Evolutionary conservation across 495 filamentous ascomycete species (phyloP), one percentile per base, ranked within the genome.

Genomic region (Penicillium fimorum): DNA sequence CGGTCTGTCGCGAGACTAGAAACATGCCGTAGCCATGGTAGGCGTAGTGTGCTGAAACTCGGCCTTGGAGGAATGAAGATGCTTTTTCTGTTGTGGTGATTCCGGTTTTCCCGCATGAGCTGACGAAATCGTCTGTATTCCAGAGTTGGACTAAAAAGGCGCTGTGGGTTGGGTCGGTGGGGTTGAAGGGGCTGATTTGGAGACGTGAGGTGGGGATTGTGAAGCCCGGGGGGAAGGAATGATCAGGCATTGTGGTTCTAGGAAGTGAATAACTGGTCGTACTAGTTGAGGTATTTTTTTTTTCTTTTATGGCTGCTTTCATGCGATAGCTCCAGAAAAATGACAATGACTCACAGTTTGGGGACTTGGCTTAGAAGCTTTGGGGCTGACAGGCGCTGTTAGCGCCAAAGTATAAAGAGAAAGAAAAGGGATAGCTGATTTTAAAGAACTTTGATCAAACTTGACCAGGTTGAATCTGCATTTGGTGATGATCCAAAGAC

Each of bases 111-210:
- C 72, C 68, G 20, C 51, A 55, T 11, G 50, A 58, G 10, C 50
- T 49, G 44, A 68, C 64, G n/a, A 38, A 38, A 38, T 17, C 35
- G n/a, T 38, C 35, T 38, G 35, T 66, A 43, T 64, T 75, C 62
- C 69, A 76, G 10, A 77, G 57, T 22, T 55, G 46, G 25, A 38
- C 63, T 8, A 75, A 55, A 44, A 77, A 77, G 45, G 64, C 57
- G 56, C 66, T 66, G 59, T 77, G 74, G 2, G 37, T 27, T 49
- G 61, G 53, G 44, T 62, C 53, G 18, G 27, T 37, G 3, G 69
- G 67, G 17, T 64, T 35, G 35, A 76, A 67, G 50, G 68, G 64
- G 38, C 50, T 63, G 43, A 77, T 66, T 43, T 55, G 58, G 9
- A 77, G 69, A 9, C 74, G 70, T 12, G 60, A 46, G 18, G 71